Conservation (phyloP, 2,329 filamentous ascomycete species). For the Stylonectria norvegica region DNA sequence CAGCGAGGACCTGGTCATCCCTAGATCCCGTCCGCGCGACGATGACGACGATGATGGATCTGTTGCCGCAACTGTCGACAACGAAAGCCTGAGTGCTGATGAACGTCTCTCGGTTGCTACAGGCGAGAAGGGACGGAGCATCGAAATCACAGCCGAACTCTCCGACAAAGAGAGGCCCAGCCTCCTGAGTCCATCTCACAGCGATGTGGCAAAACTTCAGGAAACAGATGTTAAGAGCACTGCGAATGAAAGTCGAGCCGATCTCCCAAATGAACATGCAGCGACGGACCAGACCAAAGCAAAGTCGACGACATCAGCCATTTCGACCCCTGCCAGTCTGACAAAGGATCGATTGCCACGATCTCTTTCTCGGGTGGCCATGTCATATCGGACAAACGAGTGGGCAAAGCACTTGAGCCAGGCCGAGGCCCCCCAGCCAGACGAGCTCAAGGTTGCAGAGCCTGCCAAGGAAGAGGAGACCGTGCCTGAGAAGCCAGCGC, state of each 20-base stretch:
- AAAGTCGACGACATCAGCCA: conserved; percentile 41
- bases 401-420: conserved; percentile 87
- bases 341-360: conserved; percentile 63
- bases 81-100: conserved; percentile 43
- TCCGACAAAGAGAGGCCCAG: conserved; percentile 22
- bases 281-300: conserved; percentile 30
- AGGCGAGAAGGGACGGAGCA: conserved; percentile 27
- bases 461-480: conserved; percentile 2
- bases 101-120: conserved; percentile 25
- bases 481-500: conserved; percentile 50
- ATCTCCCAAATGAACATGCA: conserved; percentile 6
- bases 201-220: conserved; percentile 9
- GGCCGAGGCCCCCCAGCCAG: conserved; percentile 69
- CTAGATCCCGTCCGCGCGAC: conserved; percentile 31
- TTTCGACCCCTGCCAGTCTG: conserved; percentile 46
- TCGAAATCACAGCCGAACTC: conserved; percentile 41
- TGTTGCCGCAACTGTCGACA: conserved; percentile 56
- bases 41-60: conserved; percentile 50
- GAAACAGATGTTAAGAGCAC: conserved; percentile 5
- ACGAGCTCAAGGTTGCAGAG: conserved; percentile 54
- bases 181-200: conserved; percentile 8
- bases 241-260: conserved; percentile 6
- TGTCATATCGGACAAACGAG: conserved; percentile 87
- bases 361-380: conserved; percentile 71
- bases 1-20: conserved; percentile 45